A percentile compares a stretch with the other conserved stretches of the same genome.
Evolutionary conservation across 257 asterid species (phyloP).

Genomic region (Solanum habrochaites): DNA sequence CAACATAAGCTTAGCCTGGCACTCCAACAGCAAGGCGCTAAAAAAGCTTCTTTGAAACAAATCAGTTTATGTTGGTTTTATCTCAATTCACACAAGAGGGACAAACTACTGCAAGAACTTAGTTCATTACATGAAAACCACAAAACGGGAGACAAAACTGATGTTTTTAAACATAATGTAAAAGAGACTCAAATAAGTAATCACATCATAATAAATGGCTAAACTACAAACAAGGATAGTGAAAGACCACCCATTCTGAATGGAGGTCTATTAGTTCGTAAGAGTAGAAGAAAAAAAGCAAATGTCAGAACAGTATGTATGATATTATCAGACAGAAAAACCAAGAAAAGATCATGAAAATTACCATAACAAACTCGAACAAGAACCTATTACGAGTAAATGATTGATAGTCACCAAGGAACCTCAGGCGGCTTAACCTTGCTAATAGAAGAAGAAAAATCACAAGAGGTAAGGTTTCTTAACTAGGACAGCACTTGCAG

Average conservation of each 20-base stretch:
- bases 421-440: slow-evolving; percentile 95
- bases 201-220: background rate
- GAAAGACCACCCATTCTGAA: background rate
- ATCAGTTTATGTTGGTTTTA: background rate
- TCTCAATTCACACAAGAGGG: background rate
- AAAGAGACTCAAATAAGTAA: background rate
- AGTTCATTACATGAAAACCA: background rate
- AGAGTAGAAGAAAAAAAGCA: background rate
- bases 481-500: background rate
- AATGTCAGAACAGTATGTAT: background rate
- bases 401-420: slow-evolving; percentile 95
- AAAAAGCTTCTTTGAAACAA: background rate
- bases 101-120: background rate
- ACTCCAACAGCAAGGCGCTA: background rate
- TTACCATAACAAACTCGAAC: slow-evolving; percentile 96
- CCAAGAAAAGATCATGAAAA: slow-evolving; percentile 1
- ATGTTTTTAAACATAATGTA: background rate
- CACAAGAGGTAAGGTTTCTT: background rate
- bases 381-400: slow-evolving; percentile 90
- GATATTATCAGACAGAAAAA: background rate
- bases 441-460: slow-evolving; percentile 23
- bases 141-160: background rate
- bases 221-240: background rate
- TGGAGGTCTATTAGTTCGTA: background rate
- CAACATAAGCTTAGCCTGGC: background rate